Evolutionary conservation across 257 asterid genomes (phyloP), one percentile per base, ranked within the genome.

Genomic region (Solanum chilense): DNA sequence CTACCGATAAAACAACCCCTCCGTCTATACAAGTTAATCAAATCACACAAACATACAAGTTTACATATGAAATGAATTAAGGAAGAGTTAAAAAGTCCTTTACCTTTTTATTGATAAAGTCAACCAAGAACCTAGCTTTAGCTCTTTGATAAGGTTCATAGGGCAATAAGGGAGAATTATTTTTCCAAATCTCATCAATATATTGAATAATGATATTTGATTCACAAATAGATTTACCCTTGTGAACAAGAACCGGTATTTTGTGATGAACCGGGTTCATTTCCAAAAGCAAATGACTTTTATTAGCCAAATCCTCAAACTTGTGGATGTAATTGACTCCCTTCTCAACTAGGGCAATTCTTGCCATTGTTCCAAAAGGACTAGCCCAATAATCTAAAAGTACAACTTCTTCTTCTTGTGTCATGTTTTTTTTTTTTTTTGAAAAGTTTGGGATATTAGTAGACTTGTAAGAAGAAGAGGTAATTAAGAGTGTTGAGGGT

Each of bases 201-300:
- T 89, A 87, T 58, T 89, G 81, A 76, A 89, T 71, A 20, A 89
- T 87, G 37, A 84, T 87, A 76, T 84, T 60, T 39, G 91, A 89
- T 78, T 89, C 91, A 68, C 91, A 89, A 52, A 89, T 3, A 1
- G 91, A 31, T 18, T 89, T 89, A 44, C 87, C 91, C 11, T 87
- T 70, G 12, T 87, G 88, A 42, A 89, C 41, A 37, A 89, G 25
- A 85, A 89, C 88, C 25, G 91, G 89, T 3, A 89, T 74, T 18
- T 29, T 39, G 18, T 69, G 80, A 64, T 89, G 70, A 78, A 89
- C 62, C 10, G 88, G 89, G 84, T 89, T 89, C 87, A 89, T 85
- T 29, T 87, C 35, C n/a, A 77, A 58, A 25, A 89, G 91, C 13
- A 84, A 45, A 11, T 49, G 33, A 25, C 91, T 87, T 77, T 87